Evolutionary conservation across 805 yeast genomes (phyloP), one percentile per base, ranked within the genome.

Genomic region (Wickerhamiella brachini): DNA sequence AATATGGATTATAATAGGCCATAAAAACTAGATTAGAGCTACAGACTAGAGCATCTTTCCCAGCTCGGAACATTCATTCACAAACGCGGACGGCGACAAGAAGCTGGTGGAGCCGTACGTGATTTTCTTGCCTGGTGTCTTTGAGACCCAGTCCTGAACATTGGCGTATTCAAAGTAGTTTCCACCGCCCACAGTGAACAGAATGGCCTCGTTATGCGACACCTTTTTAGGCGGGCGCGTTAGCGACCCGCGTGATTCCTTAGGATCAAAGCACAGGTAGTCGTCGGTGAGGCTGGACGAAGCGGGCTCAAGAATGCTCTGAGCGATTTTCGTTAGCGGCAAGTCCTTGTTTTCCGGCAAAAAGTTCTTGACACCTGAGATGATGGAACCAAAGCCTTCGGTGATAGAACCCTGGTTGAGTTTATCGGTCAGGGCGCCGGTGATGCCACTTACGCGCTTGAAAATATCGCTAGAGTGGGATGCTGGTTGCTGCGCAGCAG

Each of bases 161-260:
- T 90, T 90, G 53, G 89, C 94, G 64, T 90, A 93, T 69, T 93
- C 99, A 55, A 85, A 70, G 64, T 88, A 93, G 66, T 86, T 89
- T 47, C 97, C 97, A 37, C 98, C 98, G 23, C 98, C 99, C 51
- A 93, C 89, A 49, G 89, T 86, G 65, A 93, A 93, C 20, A 93
- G 95, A 48, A 86, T 70, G 1, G 94, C 79, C 57, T 87, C 93
- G 53, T 79, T 80, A 65, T 85, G 87, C 10, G 81, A 71, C 57
- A 82, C 85, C 62, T 95, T 79, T 65, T 80, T 83, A 39, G 97
- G 97, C 38, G 89, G 90, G 59, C 83, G 80, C 2, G 95, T 80
- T 59, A 83, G 89, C 6, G 94, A 83, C 3, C 97, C 97, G 57
- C 97, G 77, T 2, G 86, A 81, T 46, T 76, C 69, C 59, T 79